These are phyloP conservation scores for Gossypium schwendimanii DNA, from an alignment of 441 rosid genomes.

Conservation along the genomic window DNA sequence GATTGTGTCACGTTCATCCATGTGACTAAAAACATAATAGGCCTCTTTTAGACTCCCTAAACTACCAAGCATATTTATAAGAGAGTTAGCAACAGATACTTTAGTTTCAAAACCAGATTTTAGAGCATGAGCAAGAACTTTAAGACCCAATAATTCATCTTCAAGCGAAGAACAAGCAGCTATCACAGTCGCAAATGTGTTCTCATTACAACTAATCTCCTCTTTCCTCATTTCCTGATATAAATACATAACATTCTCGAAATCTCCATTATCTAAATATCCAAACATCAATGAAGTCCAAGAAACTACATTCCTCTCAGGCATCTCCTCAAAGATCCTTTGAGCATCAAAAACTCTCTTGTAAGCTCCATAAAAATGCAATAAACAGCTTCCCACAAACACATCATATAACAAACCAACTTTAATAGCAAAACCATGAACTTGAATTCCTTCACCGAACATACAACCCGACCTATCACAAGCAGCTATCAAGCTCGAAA, in stretches of 20 bases:
- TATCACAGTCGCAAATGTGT: constrained; percentile 61
- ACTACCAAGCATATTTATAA: constrained; percentile 70
- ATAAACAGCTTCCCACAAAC: constrained; percentile 66
- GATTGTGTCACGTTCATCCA: constrained; percentile 58
- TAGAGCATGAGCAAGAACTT: constrained; percentile 50
- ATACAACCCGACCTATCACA: constrained; percentile 60
- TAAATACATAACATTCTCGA: constrained; percentile 41
- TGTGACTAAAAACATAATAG: constrained; percentile 36
- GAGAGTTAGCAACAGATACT: constrained; percentile 62
- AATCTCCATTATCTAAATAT: constrained; percentile 45
- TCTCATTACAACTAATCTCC: constrained; percentile 51
- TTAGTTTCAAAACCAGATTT: constrained; percentile 52
- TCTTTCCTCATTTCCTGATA: constrained; percentile 47
- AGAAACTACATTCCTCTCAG: constrained; percentile 66
- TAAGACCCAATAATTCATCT: constrained; percentile 46
- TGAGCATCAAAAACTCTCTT: constrained; percentile 41
- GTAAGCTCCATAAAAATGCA: constrained; percentile 68
- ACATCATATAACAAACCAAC: constrained; percentile 55
- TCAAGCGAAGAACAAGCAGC: constrained; percentile 54
- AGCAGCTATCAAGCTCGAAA: constrained; percentile 70
- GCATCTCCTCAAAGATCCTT: constrained; percentile 78
- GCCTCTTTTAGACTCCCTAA: constrained; percentile 44
- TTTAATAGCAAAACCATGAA: constrained; percentile 53
- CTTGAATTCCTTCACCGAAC: constrained; percentile 60
- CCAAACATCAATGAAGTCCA: constrained; percentile 92